Base-by-base conservation (phyloP, 1,139 yeast genomes). In the Pichia sp. region DNA sequence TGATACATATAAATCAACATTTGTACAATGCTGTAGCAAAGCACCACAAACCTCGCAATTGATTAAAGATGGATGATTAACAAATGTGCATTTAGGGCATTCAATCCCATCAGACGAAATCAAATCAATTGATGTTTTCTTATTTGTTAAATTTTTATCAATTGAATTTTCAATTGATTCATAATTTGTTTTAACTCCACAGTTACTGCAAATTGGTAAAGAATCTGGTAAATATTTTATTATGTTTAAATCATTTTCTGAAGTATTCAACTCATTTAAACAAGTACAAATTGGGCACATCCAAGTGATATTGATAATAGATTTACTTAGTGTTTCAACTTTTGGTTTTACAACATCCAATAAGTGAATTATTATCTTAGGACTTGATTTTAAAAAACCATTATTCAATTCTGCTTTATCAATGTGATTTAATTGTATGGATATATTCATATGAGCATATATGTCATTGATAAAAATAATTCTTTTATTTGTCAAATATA, bases 41-140 rank as follows among this genome's bases (percentile, higher is more conserved):
- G 84, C 73, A 0, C 96, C 96, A 70, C 98, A 93, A 65, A 93
- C 77, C 67, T 93, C 99, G 67, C 99, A 93, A 57, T 73, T 75
- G 47, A 76, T 71, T 73, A 93, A 71, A 5, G 87, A 80, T 0
- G 91, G 87, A 66, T 91, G 96, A 65, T 93, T 93, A 18, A 80
- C 72, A 62, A 91, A 93, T 0, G 98, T 93, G 62, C 98, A 93
- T 45, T 77, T 74, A 0, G 90, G 83, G 60, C 99, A 93, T 47
- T 75, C 75, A 44, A 75, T 73, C 51, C 79, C 74, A 48, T 71
- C 67, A 46, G 60, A 59, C 3, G 64, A 58, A 2, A 60, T 33
- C 5, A 60, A 44, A 53, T 62, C 65, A 0, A 57, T 18, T 3
- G 36, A 47, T 2, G 42, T 27, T 5, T 29, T 11, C 14, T 41